Evolutionary conservation across 352 stramenopile genomes (phyloP), one percentile per base, ranked within the genome.

Genomic region (Phytophthora pluvialis): DNA sequence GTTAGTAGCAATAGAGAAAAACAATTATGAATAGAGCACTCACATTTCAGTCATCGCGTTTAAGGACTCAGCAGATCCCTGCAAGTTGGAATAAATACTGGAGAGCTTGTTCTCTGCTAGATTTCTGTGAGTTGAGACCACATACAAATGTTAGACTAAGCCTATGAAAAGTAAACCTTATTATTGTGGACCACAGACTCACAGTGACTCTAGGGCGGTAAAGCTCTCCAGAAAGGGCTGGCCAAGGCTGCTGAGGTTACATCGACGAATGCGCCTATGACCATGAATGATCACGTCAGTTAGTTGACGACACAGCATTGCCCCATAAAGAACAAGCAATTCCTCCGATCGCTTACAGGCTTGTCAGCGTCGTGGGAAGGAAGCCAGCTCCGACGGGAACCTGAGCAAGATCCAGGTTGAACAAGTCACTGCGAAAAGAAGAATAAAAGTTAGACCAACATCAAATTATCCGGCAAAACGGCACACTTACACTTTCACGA

Each of bases 151-250:
- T 50, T 26, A 53, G 38, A 2, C 7, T 3, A 15, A 29, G 7
- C 32, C 2, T 15, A 53, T 21, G 15, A 60, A 9, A 49, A 16
- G 21, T 18, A 25, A 40, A 7, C 13, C 7, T 47, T 3, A 21
- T 21, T 21, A 36, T 62, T 25, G 16, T 35, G 56, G 2, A 11
- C 10, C 16, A 11, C 7, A 44, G 9, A 64, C 72, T 29, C 54
- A 80, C 72, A 80, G 50, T 9, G 52, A 66, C 10, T 61, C 26
- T 13, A 80, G 59, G 10, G 43, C 44, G 12, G 54, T 50, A 21
- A 80, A 73, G 29, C 60, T 78, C 47, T 78, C 72, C 3, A 80
- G 57, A 43, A 80, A 80, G 5, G 39, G 38, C 25, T 71, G 63
- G 32, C 43, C 56, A 47, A 80, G 59, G 26, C 44, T 57, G 54